Conservation (phyloP, 2,329 filamentous ascomycete species). For the Fusarium nurragi region DNA sequence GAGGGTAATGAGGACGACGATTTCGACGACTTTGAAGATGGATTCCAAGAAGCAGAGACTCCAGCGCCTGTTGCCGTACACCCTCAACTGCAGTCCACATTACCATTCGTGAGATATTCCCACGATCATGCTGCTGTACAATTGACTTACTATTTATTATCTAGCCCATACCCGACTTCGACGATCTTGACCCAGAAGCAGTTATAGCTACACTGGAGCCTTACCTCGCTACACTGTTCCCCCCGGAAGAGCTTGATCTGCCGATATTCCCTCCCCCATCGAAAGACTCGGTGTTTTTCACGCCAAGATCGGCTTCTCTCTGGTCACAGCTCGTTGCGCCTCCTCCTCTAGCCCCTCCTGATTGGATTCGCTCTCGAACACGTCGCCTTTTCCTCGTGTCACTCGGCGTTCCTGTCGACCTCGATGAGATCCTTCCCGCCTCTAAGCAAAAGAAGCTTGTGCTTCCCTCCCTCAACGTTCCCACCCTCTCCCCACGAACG, state of each 20-base stretch:
- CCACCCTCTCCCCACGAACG: constrained; percentile 62
- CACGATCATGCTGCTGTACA: not conserved
- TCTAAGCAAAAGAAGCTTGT: constrained; percentile 98
- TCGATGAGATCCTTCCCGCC: constrained; percentile 96
- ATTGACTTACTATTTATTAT: constrained; percentile 37
- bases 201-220: constrained; percentile 69
- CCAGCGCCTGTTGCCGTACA: constrained; percentile 41
- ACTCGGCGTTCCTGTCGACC: constrained; percentile 91
- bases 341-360: constrained; percentile 91
- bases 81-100: constrained; percentile 50
- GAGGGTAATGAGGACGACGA: constrained; percentile 65
- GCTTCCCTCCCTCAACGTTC: constrained; percentile 85
- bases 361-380: constrained; percentile 97
- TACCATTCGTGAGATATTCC: constrained; percentile 57
- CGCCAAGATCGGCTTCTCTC: constrained; percentile 85
- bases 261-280: constrained; percentile 61
- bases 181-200: constrained; percentile 68
- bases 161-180: constrained; percentile 75
- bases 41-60: constrained; percentile 68
- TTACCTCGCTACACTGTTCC: constrained; percentile 74
- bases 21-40: constrained; percentile 78
- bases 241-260: constrained; percentile 63
- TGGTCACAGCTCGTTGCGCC: constrained; percentile 98
- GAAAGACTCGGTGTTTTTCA: constrained; percentile 77
- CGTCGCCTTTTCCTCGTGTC: constrained; percentile 95